Conservation (phyloP, 2,329 filamentous ascomycete species). For the Pyrenochaeta sp. region DNA sequence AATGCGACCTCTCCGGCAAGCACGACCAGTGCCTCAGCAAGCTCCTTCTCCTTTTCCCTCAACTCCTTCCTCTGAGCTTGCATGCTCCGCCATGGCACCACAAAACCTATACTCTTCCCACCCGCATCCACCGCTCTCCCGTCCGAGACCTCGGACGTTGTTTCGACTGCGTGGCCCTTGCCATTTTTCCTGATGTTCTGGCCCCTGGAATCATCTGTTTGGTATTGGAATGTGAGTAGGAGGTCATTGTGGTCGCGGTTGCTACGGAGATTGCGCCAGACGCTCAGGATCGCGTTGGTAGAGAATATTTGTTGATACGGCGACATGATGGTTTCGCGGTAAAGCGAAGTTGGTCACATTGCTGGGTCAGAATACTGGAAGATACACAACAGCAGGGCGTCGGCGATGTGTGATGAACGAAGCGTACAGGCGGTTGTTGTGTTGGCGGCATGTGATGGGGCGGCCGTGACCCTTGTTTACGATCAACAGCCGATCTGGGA, state of each 20-base stretch:
- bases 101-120: constrained; percentile 45
- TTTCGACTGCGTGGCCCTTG: constrained; percentile 24
- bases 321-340: constrained; percentile 29
- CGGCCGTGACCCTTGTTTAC: constrained; percentile 10
- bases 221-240: constrained; percentile 44
- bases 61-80: constrained; percentile 43
- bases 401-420: not conserved
- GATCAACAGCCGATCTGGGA: constrained; percentile 13
- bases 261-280: constrained; percentile 44
- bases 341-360: constrained; percentile 18
- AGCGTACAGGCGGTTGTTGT: constrained; percentile 6
- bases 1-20: constrained; percentile 46
- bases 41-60: constrained; percentile 43
- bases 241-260: constrained; percentile 42
- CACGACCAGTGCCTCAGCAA: constrained; percentile 45
- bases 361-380: constrained; percentile 2
- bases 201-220: constrained; percentile 34
- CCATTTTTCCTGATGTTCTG: constrained; percentile 26
- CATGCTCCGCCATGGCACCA: constrained; percentile 48
- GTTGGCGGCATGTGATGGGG: constrained; percentile 8
- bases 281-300: constrained; percentile 43
- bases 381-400: not conserved
- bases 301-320: constrained; percentile 46
- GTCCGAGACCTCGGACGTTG: constrained; percentile 26
- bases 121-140: constrained; percentile 26